A percentile compares a stretch with the other conserved stretches of the same genome.
These are phyloP conservation scores for Ogataea trehalophila DNA, from an alignment of 805 yeast species.

Conservation along the genomic window DNA sequence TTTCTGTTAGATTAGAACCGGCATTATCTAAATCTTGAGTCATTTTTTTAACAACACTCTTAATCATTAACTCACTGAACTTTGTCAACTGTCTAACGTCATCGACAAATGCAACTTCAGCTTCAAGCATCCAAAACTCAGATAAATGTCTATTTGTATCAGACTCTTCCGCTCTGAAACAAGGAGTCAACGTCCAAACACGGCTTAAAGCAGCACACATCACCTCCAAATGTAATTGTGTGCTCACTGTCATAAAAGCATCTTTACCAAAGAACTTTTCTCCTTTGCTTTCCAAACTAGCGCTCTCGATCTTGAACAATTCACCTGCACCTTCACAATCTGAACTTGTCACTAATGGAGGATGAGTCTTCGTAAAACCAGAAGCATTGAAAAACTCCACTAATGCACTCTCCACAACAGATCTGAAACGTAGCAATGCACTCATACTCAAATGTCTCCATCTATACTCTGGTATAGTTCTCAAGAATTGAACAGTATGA, in stretches of 20 bases:
- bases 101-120: constrained; percentile 69
- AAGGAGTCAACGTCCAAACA: constrained; percentile 87
- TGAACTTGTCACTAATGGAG: constrained; percentile 82
- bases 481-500: constrained; percentile 59
- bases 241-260: constrained; percentile 80
- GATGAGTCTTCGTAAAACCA: constrained; percentile 67
- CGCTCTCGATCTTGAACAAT: constrained; percentile 53
- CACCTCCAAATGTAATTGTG: constrained; percentile 87
- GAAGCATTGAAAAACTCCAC: constrained; percentile 47
- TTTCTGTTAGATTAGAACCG: constrained; percentile 32
- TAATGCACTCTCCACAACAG: constrained; percentile 53
- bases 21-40: constrained; percentile 23
- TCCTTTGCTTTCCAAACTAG: constrained; percentile 15
- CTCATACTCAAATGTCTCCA: constrained; percentile 67
- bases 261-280: constrained; percentile 57
- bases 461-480: constrained; percentile 72
- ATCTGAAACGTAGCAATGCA: constrained; percentile 67
- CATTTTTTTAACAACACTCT: constrained; percentile 37
- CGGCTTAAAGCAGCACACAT: constrained; percentile 66
- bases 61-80: constrained; percentile 69
- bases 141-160: constrained; percentile 88
- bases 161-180: constrained; percentile 89
- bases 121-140: constrained; percentile 98
- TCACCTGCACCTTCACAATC: constrained; percentile 99
- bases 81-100: constrained; percentile 55